Base-by-base conservation (phyloP, 371 early-diverging fungal species). In the Mucor mucedo region DNA sequence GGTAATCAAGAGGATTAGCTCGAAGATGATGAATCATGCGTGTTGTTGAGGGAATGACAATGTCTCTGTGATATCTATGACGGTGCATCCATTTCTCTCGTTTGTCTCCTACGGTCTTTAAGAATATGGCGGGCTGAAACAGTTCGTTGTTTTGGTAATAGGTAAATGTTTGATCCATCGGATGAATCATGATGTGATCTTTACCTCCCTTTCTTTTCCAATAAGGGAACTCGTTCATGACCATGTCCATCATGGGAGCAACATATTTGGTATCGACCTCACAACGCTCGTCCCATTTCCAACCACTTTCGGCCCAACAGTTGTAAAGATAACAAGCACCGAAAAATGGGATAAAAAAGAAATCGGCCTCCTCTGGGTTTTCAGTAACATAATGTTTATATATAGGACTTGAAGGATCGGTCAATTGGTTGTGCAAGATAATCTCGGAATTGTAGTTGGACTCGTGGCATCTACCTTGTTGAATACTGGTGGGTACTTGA, bases 321-420 rank as follows among this genome's bases (percentile, higher is more conserved):
- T 82, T 60, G 50, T 78, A 80, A 3, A 85, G 70, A 60, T 81
- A 85, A 55, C 82, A 82, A 52, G 77, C 75, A 9, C 84, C 86
- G 72, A 83, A 78, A 60, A 85, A 85, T 38, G 83, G 86, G 50
- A 85, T 80, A 65, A 77, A 82, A 50, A 77, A 85, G 58, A 82
- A 79, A 52, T 77, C 78, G 11, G 83, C 86, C 64, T 82, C 80
- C 52, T 80, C 79, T 8, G 86, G 83, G 47, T 83, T 68, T 52
- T 73, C 63, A 16, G 82, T 81, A 13, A 82, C 82, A 68, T 80
- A 83, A 41, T 70, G 66, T 47, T 76, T 68, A 53, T 78, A 75
- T 28, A 75, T 65, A 14, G 64, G 72, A 52, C 79, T 79, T 39
- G 57, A 64, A 9, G 77, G 81, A 72, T 83, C 82, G 5, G 64